These are phyloP conservation scores for Chlamydomonas applanata DNA, from an alignment of 139 green algal genomes.

Conservation along the genomic window DNA sequence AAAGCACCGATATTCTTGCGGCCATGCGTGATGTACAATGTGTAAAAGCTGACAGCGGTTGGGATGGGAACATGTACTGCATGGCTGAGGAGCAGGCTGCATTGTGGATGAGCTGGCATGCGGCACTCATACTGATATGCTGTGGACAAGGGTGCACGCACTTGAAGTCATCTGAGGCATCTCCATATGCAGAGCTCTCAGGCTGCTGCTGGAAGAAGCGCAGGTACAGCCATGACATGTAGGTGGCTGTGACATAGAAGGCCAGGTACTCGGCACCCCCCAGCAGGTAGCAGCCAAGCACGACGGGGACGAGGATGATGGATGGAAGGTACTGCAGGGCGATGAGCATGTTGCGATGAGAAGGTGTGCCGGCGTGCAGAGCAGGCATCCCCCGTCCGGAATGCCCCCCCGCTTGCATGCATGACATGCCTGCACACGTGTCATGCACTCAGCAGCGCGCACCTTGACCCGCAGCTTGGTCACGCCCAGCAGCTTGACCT, in stretches of 20 bases:
- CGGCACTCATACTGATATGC: too few relatives aligned
- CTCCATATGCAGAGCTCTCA: conserved; percentile 55
- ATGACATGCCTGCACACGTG: not conserved
- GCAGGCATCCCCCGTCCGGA: not conserved
- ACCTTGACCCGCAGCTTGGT: conserved; percentile 78
- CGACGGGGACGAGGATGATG: conserved; percentile 49
- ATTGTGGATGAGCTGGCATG: too few relatives aligned
- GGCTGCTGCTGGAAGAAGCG: conserved; percentile 84
- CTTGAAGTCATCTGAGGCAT: conserved; percentile 82
- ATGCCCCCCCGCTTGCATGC: too few relatives aligned
- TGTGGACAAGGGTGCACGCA: too few relatives aligned
- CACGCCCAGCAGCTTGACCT: conserved; percentile 68
- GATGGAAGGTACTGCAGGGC: conserved; percentile 64
- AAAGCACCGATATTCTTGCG: not conserved
- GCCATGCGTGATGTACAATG: not conserved
- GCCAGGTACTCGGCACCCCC: conserved; percentile 44
- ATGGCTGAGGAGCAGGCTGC: too few relatives aligned
- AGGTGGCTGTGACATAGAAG: conserved; percentile 79
- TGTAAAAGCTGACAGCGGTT: not conserved
- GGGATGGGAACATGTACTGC: not conserved
- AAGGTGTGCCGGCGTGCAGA: not conserved
- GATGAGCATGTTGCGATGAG: not conserved
- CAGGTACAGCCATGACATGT: conserved; percentile 87
- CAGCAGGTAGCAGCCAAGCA: conserved; percentile 18
- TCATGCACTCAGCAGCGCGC: not conserved